Evolutionary conservation across 73 alveolate genomes (phyloP).

Genomic region (Paraurostyla sp.): DNA sequence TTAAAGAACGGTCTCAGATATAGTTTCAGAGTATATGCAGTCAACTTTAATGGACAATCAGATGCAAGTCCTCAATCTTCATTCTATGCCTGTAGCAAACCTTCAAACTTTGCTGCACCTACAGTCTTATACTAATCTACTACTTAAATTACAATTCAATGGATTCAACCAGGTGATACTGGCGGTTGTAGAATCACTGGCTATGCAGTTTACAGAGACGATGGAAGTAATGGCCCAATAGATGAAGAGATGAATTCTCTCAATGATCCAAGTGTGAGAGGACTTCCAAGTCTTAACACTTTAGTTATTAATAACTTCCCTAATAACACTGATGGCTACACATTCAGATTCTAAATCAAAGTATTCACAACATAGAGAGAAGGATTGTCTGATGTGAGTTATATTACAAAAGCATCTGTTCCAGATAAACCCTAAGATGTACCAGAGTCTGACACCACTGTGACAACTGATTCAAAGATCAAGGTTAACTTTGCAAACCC

Average conservation of each 20-base stretch:
- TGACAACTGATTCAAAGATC: constrained; percentile 52
- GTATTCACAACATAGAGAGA: constrained; percentile 43
- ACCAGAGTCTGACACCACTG: constrained; percentile 58
- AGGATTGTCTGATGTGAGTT: constrained; percentile 23
- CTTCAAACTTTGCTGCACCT: constrained; percentile 66
- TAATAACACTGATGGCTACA: constrained; percentile 40
- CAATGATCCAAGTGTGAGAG: constrained; percentile 71
- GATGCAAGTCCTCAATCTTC: constrained; percentile 35
- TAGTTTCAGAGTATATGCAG: constrained; percentile 58
- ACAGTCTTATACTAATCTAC: constrained; percentile 1
- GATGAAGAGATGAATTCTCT: constrained; percentile 55
- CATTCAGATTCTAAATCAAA: constrained; percentile 61
- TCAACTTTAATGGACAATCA: constrained; percentile 63
- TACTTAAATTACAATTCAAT: constrained; percentile 66
- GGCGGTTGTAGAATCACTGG: constrained; percentile 80
- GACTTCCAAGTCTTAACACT: constrained; percentile 57
- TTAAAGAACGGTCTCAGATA: constrained; percentile 28
- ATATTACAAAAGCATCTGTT: constrained; percentile 50
- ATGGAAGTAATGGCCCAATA: constrained; percentile 55
- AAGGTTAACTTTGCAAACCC: constrained; percentile 64
- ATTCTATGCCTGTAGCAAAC: constrained; percentile 73
- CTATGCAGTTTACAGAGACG: constrained; percentile 79
- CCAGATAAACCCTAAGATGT: constrained; percentile 69
- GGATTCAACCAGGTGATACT: constrained; percentile 68
- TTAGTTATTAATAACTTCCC: constrained; percentile 62